Evolutionary conservation across 306 rosid species (phyloP).

Genomic region (Amphicarpaea edgeworthii): DNA sequence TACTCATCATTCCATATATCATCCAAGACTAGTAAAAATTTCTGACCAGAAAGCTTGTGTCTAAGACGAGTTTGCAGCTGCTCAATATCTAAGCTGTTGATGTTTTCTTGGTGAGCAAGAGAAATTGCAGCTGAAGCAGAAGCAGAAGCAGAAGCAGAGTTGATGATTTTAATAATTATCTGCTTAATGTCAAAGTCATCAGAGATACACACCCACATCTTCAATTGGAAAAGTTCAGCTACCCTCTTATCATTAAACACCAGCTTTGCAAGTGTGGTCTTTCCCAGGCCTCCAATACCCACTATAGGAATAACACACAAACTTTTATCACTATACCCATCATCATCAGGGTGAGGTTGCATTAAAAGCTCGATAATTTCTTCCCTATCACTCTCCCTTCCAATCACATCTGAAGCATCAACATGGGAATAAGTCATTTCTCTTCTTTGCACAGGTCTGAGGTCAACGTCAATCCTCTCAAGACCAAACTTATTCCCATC

Average conservation of each 20-base stretch:
- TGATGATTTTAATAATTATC: conserved; percentile 26
- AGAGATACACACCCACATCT: conserved; percentile 50
- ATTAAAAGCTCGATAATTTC: conserved; percentile 30
- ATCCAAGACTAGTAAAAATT: conserved; percentile 29
- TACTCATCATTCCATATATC: conserved; percentile 36
- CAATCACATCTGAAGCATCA: conserved; percentile 47
- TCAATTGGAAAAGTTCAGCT: not conserved
- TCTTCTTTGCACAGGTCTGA: not conserved
- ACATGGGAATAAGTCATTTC: conserved; percentile 40
- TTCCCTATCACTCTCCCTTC: conserved; percentile 44
- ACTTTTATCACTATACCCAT: not conserved
- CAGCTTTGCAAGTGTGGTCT: conserved; percentile 47
- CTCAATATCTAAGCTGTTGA: conserved; percentile 23
- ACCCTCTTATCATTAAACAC: conserved; percentile 38
- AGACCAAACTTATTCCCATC: conserved; percentile 21
- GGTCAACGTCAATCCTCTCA: not conserved
- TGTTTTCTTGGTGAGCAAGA: not conserved
- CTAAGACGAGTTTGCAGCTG: not conserved
- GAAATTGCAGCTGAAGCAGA: too few relatives aligned
- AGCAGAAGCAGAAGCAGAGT: conserved; percentile 4
- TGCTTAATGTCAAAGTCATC: conserved; percentile 23
- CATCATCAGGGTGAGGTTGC: not conserved
- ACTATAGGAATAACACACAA: conserved; percentile 43
- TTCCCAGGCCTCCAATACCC: conserved; percentile 47
- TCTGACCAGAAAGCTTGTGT: conserved; percentile 37